Evolutionary conservation across 2,329 filamentous ascomycete species (phyloP), one percentile per base, ranked within the genome.

Genomic region (Clarireedia paspali): DNA sequence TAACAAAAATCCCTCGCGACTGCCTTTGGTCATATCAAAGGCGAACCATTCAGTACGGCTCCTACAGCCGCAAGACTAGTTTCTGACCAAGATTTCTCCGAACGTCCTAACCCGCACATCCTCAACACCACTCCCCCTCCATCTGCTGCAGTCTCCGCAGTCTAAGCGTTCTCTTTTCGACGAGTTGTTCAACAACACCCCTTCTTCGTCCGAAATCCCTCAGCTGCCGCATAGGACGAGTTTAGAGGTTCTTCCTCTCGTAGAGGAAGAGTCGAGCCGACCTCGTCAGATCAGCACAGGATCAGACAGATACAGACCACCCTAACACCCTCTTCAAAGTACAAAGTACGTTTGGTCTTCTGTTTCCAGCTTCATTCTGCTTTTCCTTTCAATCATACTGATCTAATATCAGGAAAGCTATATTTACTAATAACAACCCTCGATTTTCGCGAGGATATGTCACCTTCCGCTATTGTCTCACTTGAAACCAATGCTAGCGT

Each of bases 151-250:
- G 72, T 76, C 62, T 79, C 78, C 78, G 68, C 69, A 73, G 59
- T 70, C 75, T 74, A 73, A 78, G 68, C 72, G 73, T 66, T 69
- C 74, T 66, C 69, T 79, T 71, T 74, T 80, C 72, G 74, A 78
- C 72, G 71, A 71, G 66, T 72, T 72, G 67, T 71, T 72, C 69
- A 72, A 76, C 71, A 72, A 76, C 71, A 72, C 68, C 72, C 77
- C 77, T 66, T 70, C 73, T 73, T 80, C 79, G 73, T 80, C 81
- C 73, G 75, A 81, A 75, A 75, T 76, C 74, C 76, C 78, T 82
- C 88, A 95, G 89, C 92, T 97, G 94, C 94, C 94, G 94, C 92
- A 99, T 99, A 97, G 90, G 89, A 95, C 88, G 85, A 83, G 83
- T 86, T 86, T 84, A 83, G 82, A 85, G 88, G 88, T 91, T 95